Base-by-base conservation (phyloP, 805 yeast species). In the Candida nitratophila region DNA sequence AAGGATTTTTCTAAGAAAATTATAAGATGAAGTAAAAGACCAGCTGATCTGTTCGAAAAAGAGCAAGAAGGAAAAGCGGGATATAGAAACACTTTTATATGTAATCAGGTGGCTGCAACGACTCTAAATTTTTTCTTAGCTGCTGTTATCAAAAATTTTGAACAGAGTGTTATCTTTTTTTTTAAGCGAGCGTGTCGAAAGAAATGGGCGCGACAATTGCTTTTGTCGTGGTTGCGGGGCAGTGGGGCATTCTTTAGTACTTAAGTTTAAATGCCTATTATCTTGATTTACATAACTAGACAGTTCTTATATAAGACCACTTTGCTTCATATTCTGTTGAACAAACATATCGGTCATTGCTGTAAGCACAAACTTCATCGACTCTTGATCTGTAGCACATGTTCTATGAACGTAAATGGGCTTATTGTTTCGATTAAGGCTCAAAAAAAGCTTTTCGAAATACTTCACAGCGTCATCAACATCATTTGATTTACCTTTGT, bases 321-420 rank as follows among this genome's bases (percentile, higher is more conserved):
- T 81, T 56, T 75, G 77, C 62, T 81, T 79, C 60, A 91, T 64
- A 58, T 86, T 90, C 55, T 85, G 85, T 59, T 86, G 91, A 27
- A 91, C 77, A 39, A 93, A 77, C 77, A 88, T 73, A 65, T 93
- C 98, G 1, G 97, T 88, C 9, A 89, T 96, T 0, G 98, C 96
- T 4, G 86, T 77, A 45, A 93, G 71, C 16, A 93, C 96, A 57
- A 90, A 91, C 56, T 77, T 76, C 96, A 93, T 93, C 26, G 89
- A 77, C 44, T 77, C 71, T 0, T 95, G 78, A 61, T 93, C 98
- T 0, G 99, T 93, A 0, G 99, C 99, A 66, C 97, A 89, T 1
- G 99, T 93, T 51, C 89, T 70, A 65, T 89, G 96, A 20, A 87
- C 84, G 59, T 93, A 93, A 29, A 93, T 76, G n/a, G 89, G 91